Conservation (phyloP, 768 basidiomycete genomes). For the Pluteus cervinus region DNA sequence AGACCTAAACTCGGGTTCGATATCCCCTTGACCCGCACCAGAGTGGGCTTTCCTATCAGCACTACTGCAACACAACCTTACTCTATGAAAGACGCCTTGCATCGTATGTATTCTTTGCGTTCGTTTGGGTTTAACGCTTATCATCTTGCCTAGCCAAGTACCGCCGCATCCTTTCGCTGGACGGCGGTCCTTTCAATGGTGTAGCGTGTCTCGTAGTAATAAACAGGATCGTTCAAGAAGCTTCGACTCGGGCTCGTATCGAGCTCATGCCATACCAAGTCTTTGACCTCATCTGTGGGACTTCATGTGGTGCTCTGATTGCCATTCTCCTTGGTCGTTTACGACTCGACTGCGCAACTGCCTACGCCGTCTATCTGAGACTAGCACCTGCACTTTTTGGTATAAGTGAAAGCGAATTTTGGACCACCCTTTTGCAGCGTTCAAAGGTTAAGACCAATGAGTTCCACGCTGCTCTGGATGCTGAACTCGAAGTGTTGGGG, state of each 20-base stretch:
- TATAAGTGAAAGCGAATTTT: slow-evolving; percentile 10
- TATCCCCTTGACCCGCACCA: no score
- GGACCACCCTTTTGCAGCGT: no score
- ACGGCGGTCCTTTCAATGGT: slow-evolving; percentile 22
- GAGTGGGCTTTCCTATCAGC: no score
- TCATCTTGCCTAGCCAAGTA: no score
- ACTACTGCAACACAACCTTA: no score
- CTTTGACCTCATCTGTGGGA: slow-evolving; percentile 24
- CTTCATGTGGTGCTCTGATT: slow-evolving; percentile 20
- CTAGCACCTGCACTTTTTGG: slow-evolving; percentile 11
- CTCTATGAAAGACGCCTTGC: no score
- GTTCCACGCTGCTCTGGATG: no score
- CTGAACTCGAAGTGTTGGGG: no score
- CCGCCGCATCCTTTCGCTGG: slow-evolving; percentile 18
- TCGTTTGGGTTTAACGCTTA: no score
- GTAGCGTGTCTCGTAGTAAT: slow-evolving; percentile 17
- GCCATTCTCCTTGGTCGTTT: slow-evolving; percentile 21
- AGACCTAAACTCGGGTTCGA: no score
- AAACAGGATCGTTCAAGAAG: slow-evolving; percentile 15
- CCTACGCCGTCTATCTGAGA: slow-evolving; percentile 17
- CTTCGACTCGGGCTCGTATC: slow-evolving; percentile 11
- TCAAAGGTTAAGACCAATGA: no score
- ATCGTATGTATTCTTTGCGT: neutral
- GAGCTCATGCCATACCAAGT: slow-evolving; percentile 18
- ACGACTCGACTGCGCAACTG: slow-evolving; percentile 17